A percentile compares a stretch with the other conserved stretches of the same genome.
These are phyloP conservation scores for Magnaporthiopsis incrustans DNA, from an alignment of 2,329 filamentous ascomycete species.

Conservation along the genomic window DNA sequence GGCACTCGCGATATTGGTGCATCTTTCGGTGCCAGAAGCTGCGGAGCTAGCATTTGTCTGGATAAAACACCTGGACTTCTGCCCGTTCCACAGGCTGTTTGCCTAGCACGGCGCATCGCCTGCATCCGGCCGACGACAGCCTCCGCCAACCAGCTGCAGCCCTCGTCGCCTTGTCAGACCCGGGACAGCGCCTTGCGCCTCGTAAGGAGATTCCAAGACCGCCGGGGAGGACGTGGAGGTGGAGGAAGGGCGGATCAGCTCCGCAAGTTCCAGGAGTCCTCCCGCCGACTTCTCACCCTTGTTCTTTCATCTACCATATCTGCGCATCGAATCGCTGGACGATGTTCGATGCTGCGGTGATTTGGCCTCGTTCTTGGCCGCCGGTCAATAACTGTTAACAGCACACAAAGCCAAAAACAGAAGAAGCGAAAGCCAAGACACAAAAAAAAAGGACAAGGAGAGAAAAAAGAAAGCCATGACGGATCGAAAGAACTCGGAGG, in stretches of 20 bases:
- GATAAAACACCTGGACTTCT: not conserved
- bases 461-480: slow-evolving; percentile 26
- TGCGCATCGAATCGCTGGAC: not conserved
- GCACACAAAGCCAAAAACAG: not conserved
- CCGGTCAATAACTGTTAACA: not conserved
- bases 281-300: not conserved
- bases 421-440: not conserved
- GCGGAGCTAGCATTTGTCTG: not conserved
- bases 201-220: not conserved
- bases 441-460: not conserved
- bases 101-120: not conserved
- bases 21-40: not conserved
- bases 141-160: not conserved
- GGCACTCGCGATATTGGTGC: not conserved
- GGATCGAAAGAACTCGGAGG: slow-evolving; percentile 37
- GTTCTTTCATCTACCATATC: not conserved
- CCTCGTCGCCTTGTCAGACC: not conserved
- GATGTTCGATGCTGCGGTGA: not conserved
- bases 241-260: not conserved
- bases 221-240: not conserved
- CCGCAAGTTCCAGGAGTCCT: not conserved
- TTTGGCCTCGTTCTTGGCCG: not conserved
- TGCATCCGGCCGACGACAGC: not conserved
- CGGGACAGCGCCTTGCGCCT: not conserved
- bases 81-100: not conserved